Base-by-base conservation (phyloP, 441 rosid species). In the Populus hybrid region DNA sequence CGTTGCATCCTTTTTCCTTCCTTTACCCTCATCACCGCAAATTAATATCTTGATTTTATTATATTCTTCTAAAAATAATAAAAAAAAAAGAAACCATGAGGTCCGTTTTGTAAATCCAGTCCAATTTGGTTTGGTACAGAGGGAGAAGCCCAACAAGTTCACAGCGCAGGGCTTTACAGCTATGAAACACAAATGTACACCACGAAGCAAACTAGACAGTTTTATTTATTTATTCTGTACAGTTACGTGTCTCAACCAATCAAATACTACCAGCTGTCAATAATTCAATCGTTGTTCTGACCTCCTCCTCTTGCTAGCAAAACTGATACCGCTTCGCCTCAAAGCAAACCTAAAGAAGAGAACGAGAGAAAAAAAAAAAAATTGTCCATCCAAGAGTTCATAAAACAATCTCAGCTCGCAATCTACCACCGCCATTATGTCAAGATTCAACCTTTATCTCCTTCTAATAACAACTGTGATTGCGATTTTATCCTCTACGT, bases 401-500 rank as follows among this genome's bases (percentile, higher is more conserved):
- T 11, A 40, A 11, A 40, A 40, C 16, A 40, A 40, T 46, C 63
- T 20, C 28, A 61, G 66, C 14, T 61, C 66, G 0, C 10, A 61
- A 21, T 9, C 28, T 3, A 10, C 66, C 11, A 10, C 42, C 65
- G 68, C 73, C 26, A 61, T 78, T 8, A 66, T 57, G 57, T 30
- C 59, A 8, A 75, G 67, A 67, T 46, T 46, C 20, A 11, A 11
- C 1, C 59, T 42, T 12, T 59, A 28, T 14, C 20, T 69, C 69
- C 38, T 66, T 32, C 26, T 72, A 24, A 26, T 78, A 16, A 16
- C 61, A 1, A 32, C 79, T 20, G 16, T 42, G 30, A 5, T 78
- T 2, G 91, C 84, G 75, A 5, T 87, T 66, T 67, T 90, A 68
- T 78, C 84, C 23, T 83, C 85, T 3, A 69, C 74, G 8, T 82